A percentile compares a stretch with the other conserved stretches of the same genome.
Conservation (phyloP, 2,329 filamentous ascomycete species). For the Leptosphaerulina australis region DNA sequence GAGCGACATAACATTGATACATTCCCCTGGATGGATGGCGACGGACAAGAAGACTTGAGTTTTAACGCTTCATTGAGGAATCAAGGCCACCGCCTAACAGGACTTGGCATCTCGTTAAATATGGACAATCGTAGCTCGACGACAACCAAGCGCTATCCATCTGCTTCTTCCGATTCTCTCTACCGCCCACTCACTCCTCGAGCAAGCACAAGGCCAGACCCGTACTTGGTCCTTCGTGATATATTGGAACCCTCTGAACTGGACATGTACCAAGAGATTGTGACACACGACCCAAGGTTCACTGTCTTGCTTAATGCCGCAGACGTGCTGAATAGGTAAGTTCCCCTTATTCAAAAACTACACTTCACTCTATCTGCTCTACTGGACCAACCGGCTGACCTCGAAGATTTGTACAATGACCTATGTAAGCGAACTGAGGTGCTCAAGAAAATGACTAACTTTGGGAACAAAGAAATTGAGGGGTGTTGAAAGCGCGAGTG, state of each 20-base stretch:
- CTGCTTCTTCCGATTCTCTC: neutral
- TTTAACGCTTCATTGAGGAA: neutral
- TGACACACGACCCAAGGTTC: neutral
- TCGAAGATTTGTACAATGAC: too few relatives aligned
- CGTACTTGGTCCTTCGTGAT: neutral
- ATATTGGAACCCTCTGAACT: neutral
- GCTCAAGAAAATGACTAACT: too few relatives aligned
- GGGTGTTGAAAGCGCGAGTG: slow-evolving; percentile 27
- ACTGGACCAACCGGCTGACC: slow-evolving; percentile 16
- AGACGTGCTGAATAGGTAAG: slow-evolving; percentile 7
- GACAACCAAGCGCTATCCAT: neutral
- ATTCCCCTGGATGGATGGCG: neutral
- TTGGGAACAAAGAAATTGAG: slow-evolving; percentile 11
- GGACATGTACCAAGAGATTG: slow-evolving; percentile 6
- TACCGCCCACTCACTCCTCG: neutral
- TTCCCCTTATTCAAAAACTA: slow-evolving; percentile 22
- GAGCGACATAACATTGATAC: neutral
- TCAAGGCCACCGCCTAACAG: neutral
- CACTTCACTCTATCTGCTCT: slow-evolving; percentile 16
- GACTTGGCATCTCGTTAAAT: neutral
- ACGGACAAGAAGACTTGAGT: neutral
- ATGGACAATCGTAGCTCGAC: neutral
- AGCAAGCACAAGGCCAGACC: neutral
- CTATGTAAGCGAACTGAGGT: too few relatives aligned
- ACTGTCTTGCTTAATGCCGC: neutral